phyloP scores from a whole-genome alignment of 2,329 filamentous ascomycete genomes.

The Orbilia oligospora region DNA sequence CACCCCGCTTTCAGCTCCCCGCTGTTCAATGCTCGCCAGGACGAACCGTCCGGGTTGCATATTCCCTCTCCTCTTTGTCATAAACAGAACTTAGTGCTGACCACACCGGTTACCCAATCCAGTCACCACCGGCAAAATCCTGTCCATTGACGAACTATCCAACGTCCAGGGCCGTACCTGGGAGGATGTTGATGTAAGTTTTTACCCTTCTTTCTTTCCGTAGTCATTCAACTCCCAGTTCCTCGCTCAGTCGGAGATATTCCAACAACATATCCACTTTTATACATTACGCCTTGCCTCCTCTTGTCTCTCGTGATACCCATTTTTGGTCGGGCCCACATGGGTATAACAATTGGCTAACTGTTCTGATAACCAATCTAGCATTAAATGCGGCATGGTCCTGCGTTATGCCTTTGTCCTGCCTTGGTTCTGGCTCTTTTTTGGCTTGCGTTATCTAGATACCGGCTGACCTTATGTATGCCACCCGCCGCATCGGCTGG shows the following conservation, averaged over 20 bases:
- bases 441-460: slow-evolving; percentile 19
- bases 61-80: not conserved
- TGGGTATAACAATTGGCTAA: slow-evolving; percentile 24
- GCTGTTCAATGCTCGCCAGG: slow-evolving; percentile 32
- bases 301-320: slow-evolving; percentile 13
- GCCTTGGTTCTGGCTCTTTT: slow-evolving; percentile 20
- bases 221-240: slow-evolving; percentile 6
- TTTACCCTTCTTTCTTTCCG: not conserved
- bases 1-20: slow-evolving; percentile 23
- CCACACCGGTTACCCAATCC: slow-evolving; percentile 69
- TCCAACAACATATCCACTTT: slow-evolving; percentile 28
- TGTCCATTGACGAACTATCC: slow-evolving; percentile 87
- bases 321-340: slow-evolving; percentile 7
- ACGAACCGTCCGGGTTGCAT: slow-evolving; percentile 33
- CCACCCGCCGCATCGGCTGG: slow-evolving; percentile 18
- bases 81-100: slow-evolving; percentile 60
- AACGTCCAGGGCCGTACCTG: slow-evolving; percentile 90
- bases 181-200: slow-evolving; percentile 73
- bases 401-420: slow-evolving; percentile 9
- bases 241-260: slow-evolving; percentile 36
- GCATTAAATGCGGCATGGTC: slow-evolving; percentile 41
- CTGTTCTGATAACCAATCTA: slow-evolving; percentile 31
- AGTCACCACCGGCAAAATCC: slow-evolving; percentile 87
- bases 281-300: not conserved
- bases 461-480: slow-evolving; percentile 23